Conservation (phyloP, 1,139 yeast species). For the Saccharomyces hybrid region DNA sequence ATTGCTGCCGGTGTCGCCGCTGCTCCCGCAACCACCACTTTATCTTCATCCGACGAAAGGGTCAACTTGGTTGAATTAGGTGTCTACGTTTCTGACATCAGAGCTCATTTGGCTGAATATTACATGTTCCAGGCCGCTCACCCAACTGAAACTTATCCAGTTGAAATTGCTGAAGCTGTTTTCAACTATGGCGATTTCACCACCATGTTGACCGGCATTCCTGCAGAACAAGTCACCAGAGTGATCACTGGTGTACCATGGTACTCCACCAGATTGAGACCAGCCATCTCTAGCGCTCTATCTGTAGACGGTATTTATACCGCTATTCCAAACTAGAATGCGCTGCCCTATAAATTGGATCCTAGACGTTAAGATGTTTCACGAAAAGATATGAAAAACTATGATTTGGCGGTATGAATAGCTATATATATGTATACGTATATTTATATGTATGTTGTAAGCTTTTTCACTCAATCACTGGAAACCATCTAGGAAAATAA, state of each 20-base stretch:
- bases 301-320: background rate
- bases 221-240: too few species aligned
- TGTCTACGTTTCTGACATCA: background rate
- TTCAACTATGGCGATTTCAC: too few species aligned
- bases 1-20: background rate
- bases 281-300: background rate
- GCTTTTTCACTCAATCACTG: too few species aligned
- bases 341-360: background rate
- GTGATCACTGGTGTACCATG: too few species aligned
- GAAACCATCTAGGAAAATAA: too few species aligned
- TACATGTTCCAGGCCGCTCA: background rate
- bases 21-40: background rate
- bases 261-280: too few species aligned
- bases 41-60: background rate
- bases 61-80: background rate
- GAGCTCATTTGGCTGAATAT: background rate
- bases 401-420: background rate
- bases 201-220: too few species aligned
- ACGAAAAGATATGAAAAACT: background rate
- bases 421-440: background rate
- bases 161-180: background rate
- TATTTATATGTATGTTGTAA: too few species aligned
- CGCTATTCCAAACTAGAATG: background rate
- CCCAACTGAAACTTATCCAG: background rate
- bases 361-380: background rate